A percentile compares a stretch with the other conserved stretches of the same genome.
Conservation (phyloP, 352 stramenopile genomes). For the Globisporangium cylindrosporum region DNA sequence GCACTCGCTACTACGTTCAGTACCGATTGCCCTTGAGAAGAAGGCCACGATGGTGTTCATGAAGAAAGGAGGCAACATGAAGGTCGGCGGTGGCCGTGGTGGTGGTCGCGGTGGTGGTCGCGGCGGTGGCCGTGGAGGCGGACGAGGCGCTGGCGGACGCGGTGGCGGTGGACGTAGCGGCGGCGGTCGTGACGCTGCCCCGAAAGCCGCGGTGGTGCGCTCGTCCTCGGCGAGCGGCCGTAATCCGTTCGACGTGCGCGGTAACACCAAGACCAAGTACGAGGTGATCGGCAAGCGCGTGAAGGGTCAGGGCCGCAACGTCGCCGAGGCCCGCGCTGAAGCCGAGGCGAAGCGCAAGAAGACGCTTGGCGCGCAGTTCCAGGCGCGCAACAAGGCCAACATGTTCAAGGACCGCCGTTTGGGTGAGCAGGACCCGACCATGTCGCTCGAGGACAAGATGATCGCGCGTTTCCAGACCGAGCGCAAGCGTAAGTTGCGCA, state of each 20-base stretch:
- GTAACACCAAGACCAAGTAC: conserved; percentile 87
- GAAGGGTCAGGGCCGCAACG: conserved; percentile 88
- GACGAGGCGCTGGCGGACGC: conserved; percentile 14
- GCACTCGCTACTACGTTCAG: neutral
- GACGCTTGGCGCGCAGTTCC: conserved; percentile 83
- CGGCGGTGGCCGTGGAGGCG: conserved; percentile 11
- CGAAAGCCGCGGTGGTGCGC: conserved; percentile 19
- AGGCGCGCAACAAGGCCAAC: conserved; percentile 85
- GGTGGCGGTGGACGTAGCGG: conserved; percentile 3
- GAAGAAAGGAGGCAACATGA: conserved; percentile 48
- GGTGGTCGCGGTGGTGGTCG: conserved; percentile 5
- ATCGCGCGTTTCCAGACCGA: conserved; percentile 89
- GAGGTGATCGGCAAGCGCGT: conserved; percentile 87
- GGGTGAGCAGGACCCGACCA: conserved; percentile 74
- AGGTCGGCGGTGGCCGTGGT: conserved; percentile 17
- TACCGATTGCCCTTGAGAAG: neutral
- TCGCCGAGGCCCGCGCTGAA: conserved; percentile 75
- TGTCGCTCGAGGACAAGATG: conserved; percentile 93
- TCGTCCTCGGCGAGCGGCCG: conserved; percentile 25
- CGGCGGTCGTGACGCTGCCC: conserved; percentile 13
- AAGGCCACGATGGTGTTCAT: conserved; percentile 32
- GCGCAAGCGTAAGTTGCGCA: conserved; percentile 83
- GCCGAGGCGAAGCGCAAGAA: conserved; percentile 84
- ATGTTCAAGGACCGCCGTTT: conserved; percentile 85
- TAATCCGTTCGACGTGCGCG: conserved; percentile 91